Conservation (phyloP, 106 monocot species). For the Allium sativum region DNA sequence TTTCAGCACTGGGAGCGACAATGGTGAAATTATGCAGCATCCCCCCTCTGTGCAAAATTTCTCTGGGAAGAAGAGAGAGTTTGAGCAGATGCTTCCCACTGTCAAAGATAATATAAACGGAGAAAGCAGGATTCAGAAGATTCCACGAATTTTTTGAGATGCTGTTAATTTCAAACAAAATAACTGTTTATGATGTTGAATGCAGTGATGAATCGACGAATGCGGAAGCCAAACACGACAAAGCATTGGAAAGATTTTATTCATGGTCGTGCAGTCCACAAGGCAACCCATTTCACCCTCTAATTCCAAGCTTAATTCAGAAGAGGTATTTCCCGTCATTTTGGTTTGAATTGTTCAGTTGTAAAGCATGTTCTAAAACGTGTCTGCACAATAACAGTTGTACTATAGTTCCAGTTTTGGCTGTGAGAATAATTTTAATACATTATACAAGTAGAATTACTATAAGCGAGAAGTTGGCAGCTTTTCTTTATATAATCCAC, state of each 20-base stretch:
- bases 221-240: conserved; percentile 2
- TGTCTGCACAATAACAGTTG: not conserved
- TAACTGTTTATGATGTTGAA: not conserved
- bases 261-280: conserved; percentile 16
- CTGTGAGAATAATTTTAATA: not conserved
- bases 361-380: not conserved
- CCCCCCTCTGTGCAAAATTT: conserved; percentile 6
- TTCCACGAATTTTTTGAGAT: conserved; percentile 5
- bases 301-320: conserved; percentile 18
- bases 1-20: not conserved
- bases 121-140: conserved; percentile 16
- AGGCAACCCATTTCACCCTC: conserved; percentile 31
- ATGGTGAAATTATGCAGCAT: conserved; percentile 1
- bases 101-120: conserved; percentile 13
- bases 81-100: conserved; percentile 5
- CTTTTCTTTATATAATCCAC: no score
- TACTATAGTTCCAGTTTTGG: not conserved
- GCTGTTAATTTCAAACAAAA: not conserved
- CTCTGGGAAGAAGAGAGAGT: conserved; percentile 16
- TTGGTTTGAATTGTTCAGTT: not conserved
- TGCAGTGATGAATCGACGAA: not conserved
- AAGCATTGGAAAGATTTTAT: conserved; percentile 23
- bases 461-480: not conserved
- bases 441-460: not conserved
- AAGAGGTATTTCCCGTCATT: conserved; percentile 26